phyloP scores from a whole-genome alignment of 2,329 filamentous ascomycete genomes.

The Phyllosticta citriasiana region DNA sequence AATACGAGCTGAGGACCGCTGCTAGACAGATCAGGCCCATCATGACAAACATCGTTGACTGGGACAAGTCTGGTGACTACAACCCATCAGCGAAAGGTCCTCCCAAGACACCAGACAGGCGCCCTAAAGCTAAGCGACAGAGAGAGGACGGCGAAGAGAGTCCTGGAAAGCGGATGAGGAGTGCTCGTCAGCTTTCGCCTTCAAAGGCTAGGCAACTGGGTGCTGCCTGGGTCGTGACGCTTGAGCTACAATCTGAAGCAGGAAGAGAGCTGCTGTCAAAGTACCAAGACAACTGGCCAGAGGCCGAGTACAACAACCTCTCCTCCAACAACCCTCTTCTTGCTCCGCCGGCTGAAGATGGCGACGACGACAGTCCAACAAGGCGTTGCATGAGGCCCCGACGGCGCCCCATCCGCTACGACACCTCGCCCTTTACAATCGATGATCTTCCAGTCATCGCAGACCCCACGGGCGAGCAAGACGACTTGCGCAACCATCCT shows the following conservation, averaged over 20 bases:
- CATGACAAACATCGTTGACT: constrained; percentile 23
- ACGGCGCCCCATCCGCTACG: background rate
- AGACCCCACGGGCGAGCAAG: constrained; percentile 16
- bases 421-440: background rate
- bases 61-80: constrained; percentile 29
- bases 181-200: background rate
- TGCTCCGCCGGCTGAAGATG: background rate
- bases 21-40: background rate
- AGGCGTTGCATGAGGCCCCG: background rate
- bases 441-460: constrained; percentile 12
- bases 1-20: background rate
- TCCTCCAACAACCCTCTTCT: background rate
- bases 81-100: constrained; percentile 14
- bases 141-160: background rate
- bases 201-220: constrained; percentile 11
- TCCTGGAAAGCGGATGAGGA: background rate
- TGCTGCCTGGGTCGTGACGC: constrained; percentile 15
- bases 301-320: background rate
- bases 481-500: constrained; percentile 26
- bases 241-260: constrained; percentile 16
- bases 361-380: background rate
- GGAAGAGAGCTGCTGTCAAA: background rate
- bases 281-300: constrained; percentile 1
- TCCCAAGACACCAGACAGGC: background rate
- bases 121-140: background rate